A percentile compares a stretch with the other conserved stretches of the same genome.
Conservation (phyloP, 495 filamentous ascomycete genomes). For the Xylaria intraflava region DNA sequence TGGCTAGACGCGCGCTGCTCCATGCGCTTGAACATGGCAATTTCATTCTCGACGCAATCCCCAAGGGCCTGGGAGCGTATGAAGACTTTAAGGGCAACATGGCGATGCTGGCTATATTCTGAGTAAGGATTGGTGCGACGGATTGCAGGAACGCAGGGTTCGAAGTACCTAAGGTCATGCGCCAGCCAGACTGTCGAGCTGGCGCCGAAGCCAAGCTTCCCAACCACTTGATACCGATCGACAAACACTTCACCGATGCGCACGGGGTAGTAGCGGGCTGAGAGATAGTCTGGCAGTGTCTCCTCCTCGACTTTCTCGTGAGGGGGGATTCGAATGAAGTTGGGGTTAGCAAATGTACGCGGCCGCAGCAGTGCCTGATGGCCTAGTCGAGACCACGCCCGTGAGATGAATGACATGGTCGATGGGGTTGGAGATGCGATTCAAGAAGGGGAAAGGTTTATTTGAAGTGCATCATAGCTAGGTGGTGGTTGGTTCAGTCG, state of each 20-base stretch:
- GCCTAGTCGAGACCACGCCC: too few species aligned
- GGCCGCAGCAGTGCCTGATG: too few species aligned
- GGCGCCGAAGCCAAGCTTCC: slow-evolving; percentile 49
- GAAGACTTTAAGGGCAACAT: slow-evolving; percentile 40
- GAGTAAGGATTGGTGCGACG: background rate
- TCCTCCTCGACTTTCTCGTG: slow-evolving; percentile 27
- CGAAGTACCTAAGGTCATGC: slow-evolving; percentile 45
- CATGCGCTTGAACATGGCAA: slow-evolving; percentile 35
- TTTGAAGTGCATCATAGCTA: too few species aligned
- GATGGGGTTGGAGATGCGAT: too few species aligned
- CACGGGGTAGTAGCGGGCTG: slow-evolving; percentile 43
- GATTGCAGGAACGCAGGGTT: too few species aligned
- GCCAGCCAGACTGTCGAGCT: slow-evolving; percentile 51
- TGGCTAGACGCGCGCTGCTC: slow-evolving; percentile 20
- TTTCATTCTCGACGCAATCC: slow-evolving; percentile 24
- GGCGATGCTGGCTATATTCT: slow-evolving; percentile 25
- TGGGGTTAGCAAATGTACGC: background rate
- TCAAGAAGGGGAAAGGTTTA: too few species aligned
- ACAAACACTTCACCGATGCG: slow-evolving; percentile 43
- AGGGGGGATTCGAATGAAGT: background rate
- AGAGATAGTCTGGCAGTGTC: slow-evolving; percentile 35
- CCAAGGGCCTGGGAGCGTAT: slow-evolving; percentile 18
- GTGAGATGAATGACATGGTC: too few species aligned
- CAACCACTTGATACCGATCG: slow-evolving; percentile 42
- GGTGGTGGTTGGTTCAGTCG: too few species aligned